phyloP scores from a whole-genome alignment of 2,329 filamentous ascomycete genomes.

The Juglanconis juglandina region DNA sequence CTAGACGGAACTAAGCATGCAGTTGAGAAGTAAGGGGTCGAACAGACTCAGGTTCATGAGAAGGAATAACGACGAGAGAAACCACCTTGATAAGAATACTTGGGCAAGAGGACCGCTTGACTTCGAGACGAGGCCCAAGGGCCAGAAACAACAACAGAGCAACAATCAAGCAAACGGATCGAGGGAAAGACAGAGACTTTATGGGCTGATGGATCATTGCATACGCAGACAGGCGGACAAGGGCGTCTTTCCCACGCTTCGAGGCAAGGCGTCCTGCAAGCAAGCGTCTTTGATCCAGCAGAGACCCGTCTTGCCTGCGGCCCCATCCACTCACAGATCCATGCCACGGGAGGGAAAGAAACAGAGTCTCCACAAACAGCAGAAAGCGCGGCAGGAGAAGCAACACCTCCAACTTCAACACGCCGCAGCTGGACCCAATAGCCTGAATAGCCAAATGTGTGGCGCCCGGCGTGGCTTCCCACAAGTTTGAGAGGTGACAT shows the following conservation, averaged over 20 bases:
- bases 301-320: neutral
- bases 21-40: neutral
- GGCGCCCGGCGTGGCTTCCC: conserved; percentile 11
- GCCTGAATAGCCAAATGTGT: neutral
- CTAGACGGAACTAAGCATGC: neutral
- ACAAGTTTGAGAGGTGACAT: conserved; percentile 1
- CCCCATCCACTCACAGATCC: too few species aligned
- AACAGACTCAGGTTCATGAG: neutral
- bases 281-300: conserved; percentile 3
- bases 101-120: neutral
- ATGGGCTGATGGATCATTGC: conserved; percentile 8
- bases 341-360: neutral
- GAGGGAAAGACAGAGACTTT: conserved; percentile 8
- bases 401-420: conserved; percentile 10
- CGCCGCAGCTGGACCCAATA: conserved; percentile 5
- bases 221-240: neutral
- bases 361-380: neutral
- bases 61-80: neutral
- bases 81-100: conserved; percentile 7
- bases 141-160: neutral
- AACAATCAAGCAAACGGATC: neutral
- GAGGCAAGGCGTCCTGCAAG: conserved; percentile 5
- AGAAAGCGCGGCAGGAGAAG: neutral
- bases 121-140: neutral
- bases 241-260: neutral